phyloP scores from a whole-genome alignment of 768 basidiomycete genomes.

The Collybia mongolica region DNA sequence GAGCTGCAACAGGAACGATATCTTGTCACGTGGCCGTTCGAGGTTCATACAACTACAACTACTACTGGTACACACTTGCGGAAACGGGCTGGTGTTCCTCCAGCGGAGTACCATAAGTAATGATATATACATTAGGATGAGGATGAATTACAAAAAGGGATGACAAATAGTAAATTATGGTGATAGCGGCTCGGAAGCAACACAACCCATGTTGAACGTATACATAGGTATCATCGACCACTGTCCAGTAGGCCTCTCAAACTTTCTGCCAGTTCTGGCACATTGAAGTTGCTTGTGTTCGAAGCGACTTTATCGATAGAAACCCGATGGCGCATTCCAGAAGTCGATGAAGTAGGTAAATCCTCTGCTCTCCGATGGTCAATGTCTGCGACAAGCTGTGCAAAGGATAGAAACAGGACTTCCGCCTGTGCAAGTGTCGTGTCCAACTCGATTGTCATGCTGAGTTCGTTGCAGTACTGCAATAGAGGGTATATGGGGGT shows the following conservation, averaged over 20 bases:
- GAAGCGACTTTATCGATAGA: conserved; percentile 1
- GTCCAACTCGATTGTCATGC: conserved; percentile 97
- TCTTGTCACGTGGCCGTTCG: no score
- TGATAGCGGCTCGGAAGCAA: no score
- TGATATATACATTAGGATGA: no score
- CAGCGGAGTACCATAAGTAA: no score
- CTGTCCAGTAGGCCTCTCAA: conserved; percentile 58
- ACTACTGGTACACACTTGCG: no score
- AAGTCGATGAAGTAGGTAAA: conserved; percentile 33
- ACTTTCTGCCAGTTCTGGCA: conserved; percentile 58
- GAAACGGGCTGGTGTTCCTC: no score
- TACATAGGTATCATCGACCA: conserved; percentile 23
- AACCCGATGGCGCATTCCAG: conserved; percentile 21
- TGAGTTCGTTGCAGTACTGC: conserved; percentile 91
- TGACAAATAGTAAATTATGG: no score
- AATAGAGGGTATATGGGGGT: not conserved
- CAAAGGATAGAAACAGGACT: conserved; percentile 91
- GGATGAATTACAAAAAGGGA: no score
- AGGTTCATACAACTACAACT: no score
- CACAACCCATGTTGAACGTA: no score
- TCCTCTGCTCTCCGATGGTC: conserved; percentile 76
- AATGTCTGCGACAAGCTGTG: conserved; percentile 84
- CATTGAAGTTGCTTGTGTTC: conserved; percentile 26
- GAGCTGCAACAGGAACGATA: no score
- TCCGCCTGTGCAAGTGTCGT: conserved; percentile 95